Base-by-base conservation (phyloP, 1,139 yeast genomes). In the Pichia sp. region DNA sequence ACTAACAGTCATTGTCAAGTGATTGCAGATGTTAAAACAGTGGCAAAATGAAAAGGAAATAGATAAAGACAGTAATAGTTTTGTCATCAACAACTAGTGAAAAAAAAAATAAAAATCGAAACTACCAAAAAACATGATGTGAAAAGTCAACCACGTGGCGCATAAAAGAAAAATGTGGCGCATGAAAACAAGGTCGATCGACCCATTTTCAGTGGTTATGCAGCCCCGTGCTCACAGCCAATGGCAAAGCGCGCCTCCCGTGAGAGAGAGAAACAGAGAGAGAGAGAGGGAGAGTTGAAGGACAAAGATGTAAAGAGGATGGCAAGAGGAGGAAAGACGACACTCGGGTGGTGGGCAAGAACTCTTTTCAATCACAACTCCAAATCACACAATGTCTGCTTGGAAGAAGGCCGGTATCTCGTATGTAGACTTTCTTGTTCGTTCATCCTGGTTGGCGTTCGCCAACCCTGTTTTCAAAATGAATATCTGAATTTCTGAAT, bases 371-470 rank as follows among this genome's bases (percentile, higher is more conserved):
- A 7, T 29, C 22, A n/a, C 2, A n/a, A 8, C 19, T 23, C 16
- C 20, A 11, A 14, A 21, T 20, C 22, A 37, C 18, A 43, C 34
- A 36, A 79, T 80, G 86, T 75, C 87, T 62, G 75, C 62, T 53
- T 80, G 84, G 83, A 81, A 82, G 74, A 84, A 82, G 73, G 91
- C 89, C 57, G 93, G 93, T 61, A 76, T 82, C 61, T 75, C 89
- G 65, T 73, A 69, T 43, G 72, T 66, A 23, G n/a, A n/a, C n/a
- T n/a, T n/a, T n/a, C n/a, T n/a, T n/a, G n/a, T n/a, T n/a, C n/a
- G n/a, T n/a, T n/a, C n/a, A n/a, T n/a, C n/a, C n/a, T n/a, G n/a
- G n/a, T n/a, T n/a, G n/a, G n/a, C n/a, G n/a, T n/a, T n/a, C 10
- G 14, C 11, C n/a, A 16, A 18, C 14, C 18, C 14, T 9, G 9